Percentiles rank a stretch among this genome's conserved stretches.
Evolutionary conservation across 257 asterid genomes (phyloP).

Genomic region (Fraxinus excelsior): DNA sequence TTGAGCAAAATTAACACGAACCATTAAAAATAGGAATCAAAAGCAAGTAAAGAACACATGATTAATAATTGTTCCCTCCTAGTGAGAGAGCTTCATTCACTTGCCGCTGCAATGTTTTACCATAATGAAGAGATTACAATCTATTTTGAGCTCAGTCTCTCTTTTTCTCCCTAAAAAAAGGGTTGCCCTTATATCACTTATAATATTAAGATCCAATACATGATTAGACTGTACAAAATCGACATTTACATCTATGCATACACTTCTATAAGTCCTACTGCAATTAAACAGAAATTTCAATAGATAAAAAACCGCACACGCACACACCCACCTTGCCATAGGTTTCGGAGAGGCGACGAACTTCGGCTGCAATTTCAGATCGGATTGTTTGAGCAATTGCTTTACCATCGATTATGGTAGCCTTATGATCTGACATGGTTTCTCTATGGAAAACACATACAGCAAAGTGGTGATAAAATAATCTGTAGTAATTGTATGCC

Average conservation of each 20-base stretch:
- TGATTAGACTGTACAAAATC: neutral
- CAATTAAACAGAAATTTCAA: neutral
- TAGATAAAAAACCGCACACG: constrained; percentile 8
- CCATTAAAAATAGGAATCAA: neutral
- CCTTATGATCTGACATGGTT: constrained; percentile 68
- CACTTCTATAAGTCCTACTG: neutral
- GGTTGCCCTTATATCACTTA: neutral
- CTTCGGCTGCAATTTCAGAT: constrained; percentile 66
- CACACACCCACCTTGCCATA: constrained; percentile 57
- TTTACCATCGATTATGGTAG: constrained; percentile 81
- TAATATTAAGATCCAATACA: neutral
- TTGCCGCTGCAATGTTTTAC: neutral
- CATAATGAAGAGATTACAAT: neutral
- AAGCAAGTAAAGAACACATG: neutral
- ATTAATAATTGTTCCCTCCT: neutral
- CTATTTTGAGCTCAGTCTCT: neutral
- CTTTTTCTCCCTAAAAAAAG: neutral
- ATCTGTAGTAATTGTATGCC: too few relatives aligned
- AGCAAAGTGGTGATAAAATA: neutral
- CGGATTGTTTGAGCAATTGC: constrained; percentile 73
- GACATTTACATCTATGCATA: neutral
- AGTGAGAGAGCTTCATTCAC: neutral
- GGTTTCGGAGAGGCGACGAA: constrained; percentile 55
- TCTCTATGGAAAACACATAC: neutral
- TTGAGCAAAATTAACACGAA: neutral